Conservation (phyloP, 306 rosid species). For the Cajanus cajan region DNA sequence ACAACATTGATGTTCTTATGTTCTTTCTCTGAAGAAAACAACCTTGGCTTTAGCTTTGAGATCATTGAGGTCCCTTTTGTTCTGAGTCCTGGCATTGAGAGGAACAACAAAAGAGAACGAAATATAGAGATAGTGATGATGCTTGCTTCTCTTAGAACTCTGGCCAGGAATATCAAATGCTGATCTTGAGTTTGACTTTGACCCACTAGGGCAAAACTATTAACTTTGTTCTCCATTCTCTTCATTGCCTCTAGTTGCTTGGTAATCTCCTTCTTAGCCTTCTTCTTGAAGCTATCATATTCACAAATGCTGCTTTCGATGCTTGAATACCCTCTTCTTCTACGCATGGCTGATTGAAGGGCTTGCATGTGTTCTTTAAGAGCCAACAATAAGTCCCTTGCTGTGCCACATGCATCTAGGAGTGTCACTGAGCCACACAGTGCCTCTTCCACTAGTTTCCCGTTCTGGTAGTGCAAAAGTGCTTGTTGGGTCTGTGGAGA, state of each 20-base stretch:
- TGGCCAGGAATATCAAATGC: constrained; percentile 16
- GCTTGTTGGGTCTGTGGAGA: constrained; percentile 53
- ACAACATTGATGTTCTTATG: constrained; percentile 33
- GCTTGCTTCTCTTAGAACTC: constrained; percentile 54
- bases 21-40: constrained; percentile 45
- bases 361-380: constrained; percentile 52
- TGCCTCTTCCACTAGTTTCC: constrained; percentile 46
- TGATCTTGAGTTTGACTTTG: constrained; percentile 37
- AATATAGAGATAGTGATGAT: constrained; percentile 48
- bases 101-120: constrained; percentile 42
- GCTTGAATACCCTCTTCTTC: constrained; percentile 54
- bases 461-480: constrained; percentile 45
- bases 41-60: constrained; percentile 46
- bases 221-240: constrained; percentile 42
- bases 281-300: constrained; percentile 56
- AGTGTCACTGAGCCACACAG: constrained; percentile 48
- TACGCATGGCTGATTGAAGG: constrained; percentile 59
- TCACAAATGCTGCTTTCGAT: constrained; percentile 38
- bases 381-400: constrained; percentile 45
- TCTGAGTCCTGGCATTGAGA: constrained; percentile 44
- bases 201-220: constrained; percentile 16
- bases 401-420: constrained; percentile 52
- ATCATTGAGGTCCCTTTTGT: constrained; percentile 47
- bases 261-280: constrained; percentile 57
- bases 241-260: constrained; percentile 51